phyloP scores from a whole-genome alignment of 371 early-diverging fungal genomes.

The Mortierella sp. region DNA sequence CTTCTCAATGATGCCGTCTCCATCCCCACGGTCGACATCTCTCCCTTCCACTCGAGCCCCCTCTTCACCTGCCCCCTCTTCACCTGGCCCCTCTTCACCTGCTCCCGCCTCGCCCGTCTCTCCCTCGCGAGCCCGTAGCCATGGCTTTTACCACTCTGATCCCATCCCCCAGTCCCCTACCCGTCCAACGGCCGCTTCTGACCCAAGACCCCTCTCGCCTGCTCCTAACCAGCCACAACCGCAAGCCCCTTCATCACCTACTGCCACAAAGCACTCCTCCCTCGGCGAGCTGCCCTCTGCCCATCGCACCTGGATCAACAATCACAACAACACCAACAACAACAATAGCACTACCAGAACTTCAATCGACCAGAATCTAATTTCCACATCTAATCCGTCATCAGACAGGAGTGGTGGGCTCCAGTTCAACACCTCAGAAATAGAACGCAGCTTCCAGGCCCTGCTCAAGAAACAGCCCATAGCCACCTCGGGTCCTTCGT shows the following conservation, averaged over 20 bases:
- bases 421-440: constrained; percentile 43
- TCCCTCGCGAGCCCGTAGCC: constrained; percentile 4
- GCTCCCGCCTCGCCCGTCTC: constrained; percentile 13
- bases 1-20: not conserved
- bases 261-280: not conserved
- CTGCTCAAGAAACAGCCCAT: constrained; percentile 48
- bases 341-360: not conserved
- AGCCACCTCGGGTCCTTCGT: constrained; percentile 25
- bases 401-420: constrained; percentile 12
- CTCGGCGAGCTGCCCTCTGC: not conserved
- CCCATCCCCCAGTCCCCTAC: constrained; percentile 23
- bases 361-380: constrained; percentile 3
- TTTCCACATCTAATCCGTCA: not conserved
- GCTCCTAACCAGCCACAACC: constrained; percentile 5
- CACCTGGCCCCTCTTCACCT: constrained; percentile 9
- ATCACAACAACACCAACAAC: not conserved
- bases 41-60: not conserved
- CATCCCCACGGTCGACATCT: constrained; percentile 11
- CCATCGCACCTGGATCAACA: not conserved
- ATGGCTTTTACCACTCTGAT: constrained; percentile 29
- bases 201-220: not conserved
- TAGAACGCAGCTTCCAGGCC: constrained; percentile 42
- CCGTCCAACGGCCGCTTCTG: not conserved
- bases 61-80: constrained; percentile 1
- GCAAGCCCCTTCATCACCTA: constrained; percentile 12